Conservation (phyloP, 495 filamentous ascomycete species). For the Podospora pseudopauciseta region DNA sequence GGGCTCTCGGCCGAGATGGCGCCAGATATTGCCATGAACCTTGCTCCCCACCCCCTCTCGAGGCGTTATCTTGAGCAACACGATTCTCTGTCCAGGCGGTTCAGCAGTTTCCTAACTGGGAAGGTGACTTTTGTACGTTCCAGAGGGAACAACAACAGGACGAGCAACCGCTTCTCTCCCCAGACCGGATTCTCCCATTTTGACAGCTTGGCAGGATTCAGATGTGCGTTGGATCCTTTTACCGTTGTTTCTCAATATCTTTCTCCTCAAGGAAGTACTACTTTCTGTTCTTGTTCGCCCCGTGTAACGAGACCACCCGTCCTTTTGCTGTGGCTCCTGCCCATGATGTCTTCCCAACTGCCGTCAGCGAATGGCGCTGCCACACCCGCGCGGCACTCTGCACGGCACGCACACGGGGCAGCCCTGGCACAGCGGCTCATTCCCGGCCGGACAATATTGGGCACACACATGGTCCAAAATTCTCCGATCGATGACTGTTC, state of each 20-base stretch:
- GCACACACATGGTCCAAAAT: background rate
- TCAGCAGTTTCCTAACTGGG: conserved; percentile 11
- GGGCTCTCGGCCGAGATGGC: background rate
- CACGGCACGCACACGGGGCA: too few relatives aligned
- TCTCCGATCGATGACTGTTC: background rate
- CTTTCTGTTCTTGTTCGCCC: conserved; percentile 17
- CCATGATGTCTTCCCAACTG: background rate
- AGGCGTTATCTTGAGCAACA: background rate
- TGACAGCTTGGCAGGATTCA: conserved; percentile 18
- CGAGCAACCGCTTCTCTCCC: background rate
- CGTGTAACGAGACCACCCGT: conserved; percentile 9
- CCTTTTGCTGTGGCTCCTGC: background rate
- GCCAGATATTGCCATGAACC: background rate
- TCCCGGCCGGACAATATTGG: background rate
- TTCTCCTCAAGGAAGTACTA: conserved; percentile 8
- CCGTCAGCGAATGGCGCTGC: conserved; percentile 5
- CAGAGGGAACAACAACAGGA: background rate
- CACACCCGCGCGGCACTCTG: background rate
- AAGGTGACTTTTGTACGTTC: conserved; percentile 7
- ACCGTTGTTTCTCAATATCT: background rate
- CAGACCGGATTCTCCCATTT: background rate
- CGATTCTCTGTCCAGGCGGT: background rate
- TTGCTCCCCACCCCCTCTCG: background rate
- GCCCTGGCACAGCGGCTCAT: background rate
- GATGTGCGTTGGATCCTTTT: conserved; percentile 8